These are phyloP conservation scores for Sporisorium sorghi DNA, from an alignment of 1,284 basidiomycete species.

Conservation along the genomic window DNA sequence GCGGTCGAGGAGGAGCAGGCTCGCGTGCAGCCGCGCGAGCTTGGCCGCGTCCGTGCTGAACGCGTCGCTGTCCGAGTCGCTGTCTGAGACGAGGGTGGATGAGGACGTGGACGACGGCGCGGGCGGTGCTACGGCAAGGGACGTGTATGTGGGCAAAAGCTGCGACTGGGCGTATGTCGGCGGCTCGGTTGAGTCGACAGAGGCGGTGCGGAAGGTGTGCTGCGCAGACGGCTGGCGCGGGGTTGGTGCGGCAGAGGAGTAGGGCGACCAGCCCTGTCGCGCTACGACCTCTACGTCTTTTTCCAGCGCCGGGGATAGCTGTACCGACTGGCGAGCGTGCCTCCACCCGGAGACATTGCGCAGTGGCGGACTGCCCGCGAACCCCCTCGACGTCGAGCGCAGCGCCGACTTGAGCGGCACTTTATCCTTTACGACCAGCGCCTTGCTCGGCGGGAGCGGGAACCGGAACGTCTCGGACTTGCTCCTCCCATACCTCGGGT, in stretches of 20 bases:
- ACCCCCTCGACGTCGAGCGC: neutral
- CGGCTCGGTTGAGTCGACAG: neutral
- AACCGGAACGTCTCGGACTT: constrained; percentile 40
- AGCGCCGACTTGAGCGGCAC: constrained; percentile 27
- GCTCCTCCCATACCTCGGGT: constrained; percentile 15
- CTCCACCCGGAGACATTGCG: neutral
- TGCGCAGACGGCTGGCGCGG: constrained; percentile 23
- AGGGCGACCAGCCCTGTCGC: constrained; percentile 36
- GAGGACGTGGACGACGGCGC: neutral
- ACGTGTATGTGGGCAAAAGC: neutral
- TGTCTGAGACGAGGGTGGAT: constrained; percentile 22
- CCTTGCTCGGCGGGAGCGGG: constrained; percentile 26
- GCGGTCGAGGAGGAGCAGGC: constrained; percentile 25
- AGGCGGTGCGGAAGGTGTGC: neutral
- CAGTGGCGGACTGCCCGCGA: constrained; percentile 11
- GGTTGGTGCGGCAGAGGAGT: constrained; percentile 32
- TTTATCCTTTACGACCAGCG: neutral
- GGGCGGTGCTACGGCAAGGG: too few species aligned
- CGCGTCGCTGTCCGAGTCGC: constrained; percentile 14
- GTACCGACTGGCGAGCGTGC: neutral
- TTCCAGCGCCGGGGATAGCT: constrained; percentile 10
- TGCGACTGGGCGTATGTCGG: neutral
- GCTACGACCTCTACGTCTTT: constrained; percentile 8
- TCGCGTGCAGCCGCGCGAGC: constrained; percentile 38
- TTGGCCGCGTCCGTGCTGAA: constrained; percentile 32